Conservation (phyloP, 345 rosid species). For the Punica granatum region DNA sequence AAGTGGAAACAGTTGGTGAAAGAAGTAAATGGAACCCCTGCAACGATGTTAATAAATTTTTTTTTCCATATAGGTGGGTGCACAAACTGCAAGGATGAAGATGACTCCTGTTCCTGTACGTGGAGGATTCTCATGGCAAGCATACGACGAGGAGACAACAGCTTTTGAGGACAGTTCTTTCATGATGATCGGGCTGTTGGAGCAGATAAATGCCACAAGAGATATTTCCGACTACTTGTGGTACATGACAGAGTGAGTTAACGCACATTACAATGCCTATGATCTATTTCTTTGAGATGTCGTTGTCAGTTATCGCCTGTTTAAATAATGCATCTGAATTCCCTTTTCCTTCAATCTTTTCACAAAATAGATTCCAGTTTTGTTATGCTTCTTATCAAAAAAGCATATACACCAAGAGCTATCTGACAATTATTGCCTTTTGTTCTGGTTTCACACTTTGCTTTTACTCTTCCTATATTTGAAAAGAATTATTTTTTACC, state of each 20-base stretch:
- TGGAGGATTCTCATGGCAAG: slow-evolving; percentile 92
- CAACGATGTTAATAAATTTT: slow-evolving; percentile 7
- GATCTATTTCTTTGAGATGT: too few relatives aligned
- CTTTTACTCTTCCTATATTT: background rate
- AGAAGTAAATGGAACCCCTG: background rate
- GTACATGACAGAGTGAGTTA: slow-evolving; percentile 95
- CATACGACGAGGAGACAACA: slow-evolving; percentile 68
- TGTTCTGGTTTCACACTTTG: too few relatives aligned
- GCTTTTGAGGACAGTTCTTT: slow-evolving; percentile 57
- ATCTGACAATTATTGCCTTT: too few relatives aligned
- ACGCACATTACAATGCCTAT: slow-evolving; percentile 1
- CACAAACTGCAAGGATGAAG: slow-evolving; percentile 79
- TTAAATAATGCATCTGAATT: too few relatives aligned
- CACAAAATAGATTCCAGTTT: too few relatives aligned
- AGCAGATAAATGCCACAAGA: too few relatives aligned
- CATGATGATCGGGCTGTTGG: slow-evolving; percentile 74
- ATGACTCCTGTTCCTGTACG: slow-evolving; percentile 72
- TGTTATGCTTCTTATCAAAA: background rate
- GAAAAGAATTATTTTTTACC: too few relatives aligned
- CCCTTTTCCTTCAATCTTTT: too few relatives aligned
- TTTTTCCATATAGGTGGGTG: slow-evolving; percentile 55
- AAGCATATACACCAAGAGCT: background rate
- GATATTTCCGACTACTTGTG: too few relatives aligned
- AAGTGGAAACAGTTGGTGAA: too few relatives aligned
- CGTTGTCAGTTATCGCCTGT: too few relatives aligned